Percentiles rank a stretch among this genome's conserved stretches.
Evolutionary conservation across 177 flowering plant species (phyloP).

Genomic region (Tripterygium wilfordii): DNA sequence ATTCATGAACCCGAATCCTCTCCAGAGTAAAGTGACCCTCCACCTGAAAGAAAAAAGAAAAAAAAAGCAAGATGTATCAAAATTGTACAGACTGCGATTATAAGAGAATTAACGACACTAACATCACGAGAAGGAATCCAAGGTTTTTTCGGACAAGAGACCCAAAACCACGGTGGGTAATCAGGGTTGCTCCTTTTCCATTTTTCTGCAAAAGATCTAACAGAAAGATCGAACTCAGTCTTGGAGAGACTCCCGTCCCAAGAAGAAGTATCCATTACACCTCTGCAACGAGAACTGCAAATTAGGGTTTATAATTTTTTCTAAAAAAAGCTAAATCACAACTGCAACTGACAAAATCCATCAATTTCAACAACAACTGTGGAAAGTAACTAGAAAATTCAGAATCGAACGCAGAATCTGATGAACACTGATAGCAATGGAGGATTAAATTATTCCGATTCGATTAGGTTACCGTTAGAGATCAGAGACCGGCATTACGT

Average conservation of each 20-base stretch:
- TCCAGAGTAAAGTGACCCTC: slow-evolving; percentile 51
- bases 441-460: too few relatives aligned
- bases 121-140: slow-evolving; percentile 24
- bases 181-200: slow-evolving; percentile 35
- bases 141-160: slow-evolving; percentile 30
- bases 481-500: too few relatives aligned
- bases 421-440: too few relatives aligned
- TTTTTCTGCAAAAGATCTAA: slow-evolving; percentile 36
- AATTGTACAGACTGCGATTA: neutral
- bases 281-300: too few relatives aligned
- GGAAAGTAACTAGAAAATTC: too few relatives aligned
- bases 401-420: too few relatives aligned
- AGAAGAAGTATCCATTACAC: slow-evolving; percentile 5
- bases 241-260: slow-evolving; percentile 53
- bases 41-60: slow-evolving; percentile 26
- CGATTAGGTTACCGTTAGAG: too few relatives aligned
- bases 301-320: too few relatives aligned
- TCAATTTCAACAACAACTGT: too few relatives aligned
- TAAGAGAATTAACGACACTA: neutral
- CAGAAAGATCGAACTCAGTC: slow-evolving; percentile 34
- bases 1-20: slow-evolving; percentile 17
- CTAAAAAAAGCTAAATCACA: too few relatives aligned
- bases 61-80: too few relatives aligned
- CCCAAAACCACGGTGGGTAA: slow-evolving; percentile 57
- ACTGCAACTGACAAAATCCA: too few relatives aligned